Evolutionary conservation across 306 rosid species (phyloP).

Genomic region (Dryas octopetala): DNA sequence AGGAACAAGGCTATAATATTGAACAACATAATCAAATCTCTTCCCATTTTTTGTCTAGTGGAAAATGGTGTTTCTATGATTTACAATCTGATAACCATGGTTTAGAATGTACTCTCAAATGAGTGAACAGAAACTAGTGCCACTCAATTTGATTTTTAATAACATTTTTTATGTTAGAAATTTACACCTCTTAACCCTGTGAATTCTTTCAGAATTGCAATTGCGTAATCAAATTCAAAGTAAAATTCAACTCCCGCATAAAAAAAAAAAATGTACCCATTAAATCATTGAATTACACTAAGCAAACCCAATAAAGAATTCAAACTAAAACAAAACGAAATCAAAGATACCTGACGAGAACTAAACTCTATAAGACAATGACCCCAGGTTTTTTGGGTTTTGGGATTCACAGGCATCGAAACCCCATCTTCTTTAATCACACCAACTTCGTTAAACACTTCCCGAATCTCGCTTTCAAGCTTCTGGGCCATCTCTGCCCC

Average conservation of each 20-base stretch:
- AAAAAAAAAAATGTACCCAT: background rate
- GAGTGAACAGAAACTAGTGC: background rate
- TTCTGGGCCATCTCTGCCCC: constrained; percentile 2
- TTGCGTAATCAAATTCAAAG: background rate
- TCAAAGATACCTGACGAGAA: constrained; percentile 26
- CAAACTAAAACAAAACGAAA: background rate
- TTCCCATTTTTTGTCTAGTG: background rate
- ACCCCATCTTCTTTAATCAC: constrained; percentile 20
- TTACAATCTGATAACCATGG: background rate
- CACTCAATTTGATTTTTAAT: background rate
- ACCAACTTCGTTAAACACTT: constrained; percentile 18
- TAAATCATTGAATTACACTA: background rate
- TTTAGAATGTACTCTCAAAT: background rate
- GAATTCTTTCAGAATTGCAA: background rate
- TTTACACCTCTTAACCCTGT: background rate
- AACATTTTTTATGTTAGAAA: background rate
- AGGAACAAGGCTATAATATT: background rate
- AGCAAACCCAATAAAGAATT: background rate
- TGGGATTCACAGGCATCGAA: constrained; percentile 26
- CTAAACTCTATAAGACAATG: constrained; percentile 26
- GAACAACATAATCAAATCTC: background rate
- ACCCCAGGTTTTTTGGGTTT: constrained; percentile 20
- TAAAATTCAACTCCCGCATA: background rate
- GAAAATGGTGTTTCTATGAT: background rate
- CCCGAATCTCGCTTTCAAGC: constrained; percentile 27